Evolutionary conservation across 179 eudicot species (phyloP), one percentile per base, ranked within the genome.

Genomic region (Silene vulgaris): DNA sequence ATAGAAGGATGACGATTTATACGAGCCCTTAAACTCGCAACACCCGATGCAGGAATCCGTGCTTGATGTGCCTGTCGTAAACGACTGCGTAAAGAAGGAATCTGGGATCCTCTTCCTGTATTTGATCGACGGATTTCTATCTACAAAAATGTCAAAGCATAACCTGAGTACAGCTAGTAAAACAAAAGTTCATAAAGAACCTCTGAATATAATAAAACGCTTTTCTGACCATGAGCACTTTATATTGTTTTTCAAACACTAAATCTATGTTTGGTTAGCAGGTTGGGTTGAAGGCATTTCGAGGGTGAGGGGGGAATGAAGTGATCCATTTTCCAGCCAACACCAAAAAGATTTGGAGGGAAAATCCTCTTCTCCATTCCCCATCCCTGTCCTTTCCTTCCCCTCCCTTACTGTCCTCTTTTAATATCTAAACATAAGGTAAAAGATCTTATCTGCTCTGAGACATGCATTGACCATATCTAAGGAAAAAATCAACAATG

Each of bases 1-100:
- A 86, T 76, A 23, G 85, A 81, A 65, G 89, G 69, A 75, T 71
- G 83, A 69, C 86, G 82, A 61, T 82, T 84, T 19, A 87, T 61
- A 64, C 85, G 87, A 61, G 77, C 79, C 82, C 99, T 89, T 64
- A 77, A 75, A 71, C 96, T 81, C 23, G 90, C 43, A 76, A 83
- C 63, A 80, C 88, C 84, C 48, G 90, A 74, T 19, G 85, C 16
- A 48, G 85, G 75, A 71, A 66, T 70, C 75, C 86, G 91, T 68
- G 85, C 77, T 40, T 74, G 88, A 63, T 83, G 23, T 62, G 83
- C 86, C 78, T 87, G 85, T 35, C 84, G 87, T 76, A 37, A 29
- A 74, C 79, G 80, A 62, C 68, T 86, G 75, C 77, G 86, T 35
- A 88, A 77, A 75, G 86, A 75, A 21, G 79, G 86, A 64, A 83